Conservation (phyloP, 805 yeast species). For the Wickerhamiella alocasiicola region DNA sequence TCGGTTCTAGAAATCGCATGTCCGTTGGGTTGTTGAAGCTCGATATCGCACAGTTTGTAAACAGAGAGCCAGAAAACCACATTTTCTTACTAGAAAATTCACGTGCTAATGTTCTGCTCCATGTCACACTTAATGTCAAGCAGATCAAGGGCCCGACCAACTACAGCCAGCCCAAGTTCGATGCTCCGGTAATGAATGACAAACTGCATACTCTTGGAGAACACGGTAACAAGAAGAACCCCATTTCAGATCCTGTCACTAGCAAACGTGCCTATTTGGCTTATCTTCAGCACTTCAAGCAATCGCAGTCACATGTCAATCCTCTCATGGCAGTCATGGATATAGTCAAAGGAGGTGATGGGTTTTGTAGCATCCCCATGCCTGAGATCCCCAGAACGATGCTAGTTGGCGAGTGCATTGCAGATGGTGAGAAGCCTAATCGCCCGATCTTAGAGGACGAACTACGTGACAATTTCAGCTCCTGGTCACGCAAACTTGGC, state of each 20-base stretch:
- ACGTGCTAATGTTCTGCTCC: constrained; percentile 52
- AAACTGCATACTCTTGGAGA: constrained; percentile 1
- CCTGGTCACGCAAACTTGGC: no score
- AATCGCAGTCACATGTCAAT: constrained; percentile 35
- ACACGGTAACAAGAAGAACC: constrained; percentile 32
- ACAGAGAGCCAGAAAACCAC: constrained; percentile 40
- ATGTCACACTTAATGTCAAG: constrained; percentile 40
- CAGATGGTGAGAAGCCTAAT: constrained; percentile 10
- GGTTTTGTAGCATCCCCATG: constrained; percentile 27
- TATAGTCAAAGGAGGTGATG: constrained; percentile 59
- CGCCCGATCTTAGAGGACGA: constrained; percentile 7
- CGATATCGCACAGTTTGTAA: constrained; percentile 61
- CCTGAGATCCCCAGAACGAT: neutral
- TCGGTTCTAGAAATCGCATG: constrained; percentile 29
- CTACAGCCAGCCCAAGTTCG: constrained; percentile 29
- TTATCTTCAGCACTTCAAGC: constrained; percentile 1
- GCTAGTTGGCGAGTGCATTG: constrained; percentile 13
- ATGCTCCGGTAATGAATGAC: constrained; percentile 35
- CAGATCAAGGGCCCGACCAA: constrained; percentile 34
- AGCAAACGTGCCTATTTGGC: constrained; percentile 36
- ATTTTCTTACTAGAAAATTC: constrained; percentile 59
- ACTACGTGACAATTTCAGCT: constrained; percentile 8
- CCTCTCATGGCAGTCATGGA: constrained; percentile 67
- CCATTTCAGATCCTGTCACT: constrained; percentile 41
- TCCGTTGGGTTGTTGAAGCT: constrained; percentile 54